Percentiles rank a stretch among this genome's conserved stretches.
Conservation (phyloP, 163 green algal species). For the Picocystis sp. region DNA sequence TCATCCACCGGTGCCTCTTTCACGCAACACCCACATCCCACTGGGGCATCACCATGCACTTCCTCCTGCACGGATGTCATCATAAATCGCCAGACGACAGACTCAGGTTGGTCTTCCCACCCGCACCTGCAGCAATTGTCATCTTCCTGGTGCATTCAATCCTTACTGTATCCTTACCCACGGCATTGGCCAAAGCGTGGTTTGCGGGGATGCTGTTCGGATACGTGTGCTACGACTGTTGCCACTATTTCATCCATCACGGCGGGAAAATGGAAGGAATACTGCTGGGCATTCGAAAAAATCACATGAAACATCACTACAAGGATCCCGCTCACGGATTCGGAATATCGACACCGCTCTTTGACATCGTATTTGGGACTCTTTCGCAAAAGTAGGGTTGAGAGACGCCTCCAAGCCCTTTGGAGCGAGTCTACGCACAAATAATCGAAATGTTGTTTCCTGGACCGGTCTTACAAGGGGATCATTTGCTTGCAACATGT, state of each 20-base stretch:
- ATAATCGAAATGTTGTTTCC: too few species aligned
- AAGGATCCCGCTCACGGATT: conserved; percentile 30
- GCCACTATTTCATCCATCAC: conserved; percentile 73
- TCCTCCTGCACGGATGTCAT: conserved; percentile 77
- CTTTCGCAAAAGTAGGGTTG: background rate
- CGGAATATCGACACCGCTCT: conserved; percentile 54
- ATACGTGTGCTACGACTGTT: conserved; percentile 78
- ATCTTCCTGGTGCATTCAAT: conserved; percentile 14
- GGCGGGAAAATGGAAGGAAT: conserved; percentile 9
- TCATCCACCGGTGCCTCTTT: conserved; percentile 71
- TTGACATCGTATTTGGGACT: conserved; percentile 52
- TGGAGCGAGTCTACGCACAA: too few species aligned
- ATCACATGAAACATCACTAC: conserved; percentile 80
- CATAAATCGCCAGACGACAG: conserved; percentile 76
- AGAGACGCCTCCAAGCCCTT: too few species aligned
- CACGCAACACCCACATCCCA: conserved; percentile 35
- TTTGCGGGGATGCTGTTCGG: conserved; percentile 59
- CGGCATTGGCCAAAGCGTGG: conserved; percentile 16
- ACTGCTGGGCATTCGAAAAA: conserved; percentile 18
- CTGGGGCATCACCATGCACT: conserved; percentile 58
- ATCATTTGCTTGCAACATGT: too few species aligned
- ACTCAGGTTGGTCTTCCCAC: conserved; percentile 68
- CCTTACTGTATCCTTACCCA: conserved; percentile 7
- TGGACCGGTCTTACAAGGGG: too few species aligned
- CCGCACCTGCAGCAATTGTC: conserved; percentile 28